Conservation (phyloP, 1,139 yeast species). For the Sugiyamaella novakii region DNA sequence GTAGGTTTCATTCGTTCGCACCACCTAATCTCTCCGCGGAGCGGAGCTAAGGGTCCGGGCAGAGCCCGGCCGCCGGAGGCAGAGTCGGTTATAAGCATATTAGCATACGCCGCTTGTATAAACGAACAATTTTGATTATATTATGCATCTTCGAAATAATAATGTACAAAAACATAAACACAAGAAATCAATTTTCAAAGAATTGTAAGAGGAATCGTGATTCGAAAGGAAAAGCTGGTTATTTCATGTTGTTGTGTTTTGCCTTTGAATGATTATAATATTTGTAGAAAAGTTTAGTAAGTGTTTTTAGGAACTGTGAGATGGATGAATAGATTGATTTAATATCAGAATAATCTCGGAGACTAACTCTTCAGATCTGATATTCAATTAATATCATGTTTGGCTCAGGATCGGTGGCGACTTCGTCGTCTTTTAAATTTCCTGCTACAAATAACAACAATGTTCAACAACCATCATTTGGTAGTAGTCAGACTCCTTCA, state of each 20-base stretch:
- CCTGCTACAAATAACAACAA: conserved; percentile 2
- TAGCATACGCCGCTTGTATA: too few relatives aligned
- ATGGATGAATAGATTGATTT: too few relatives aligned
- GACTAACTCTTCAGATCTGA: not conserved
- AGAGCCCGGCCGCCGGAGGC: not conserved
- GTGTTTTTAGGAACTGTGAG: too few relatives aligned
- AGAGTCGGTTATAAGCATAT: too few relatives aligned
- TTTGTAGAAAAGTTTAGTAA: too few relatives aligned
- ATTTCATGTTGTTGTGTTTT: too few relatives aligned
- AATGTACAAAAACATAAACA: too few relatives aligned
- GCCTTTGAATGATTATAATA: too few relatives aligned
- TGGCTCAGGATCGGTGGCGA: conserved; percentile 8
- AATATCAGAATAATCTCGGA: too few relatives aligned
- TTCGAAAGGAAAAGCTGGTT: too few relatives aligned
- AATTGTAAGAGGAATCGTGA: too few relatives aligned
- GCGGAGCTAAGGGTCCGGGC: not conserved
- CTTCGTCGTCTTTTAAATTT: conserved; percentile 8
- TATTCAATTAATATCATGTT: not conserved
- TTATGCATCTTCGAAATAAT: not conserved
- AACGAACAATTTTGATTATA: not conserved
- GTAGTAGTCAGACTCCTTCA: conserved; percentile 6
- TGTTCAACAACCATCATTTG: not conserved
- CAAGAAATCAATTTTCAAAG: too few relatives aligned
- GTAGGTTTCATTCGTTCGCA: not conserved
- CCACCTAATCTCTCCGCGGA: not conserved